Evolutionary conservation across 192 early-diverging fungal species (phyloP).

Genomic region (Chytriomyces confervae): DNA sequence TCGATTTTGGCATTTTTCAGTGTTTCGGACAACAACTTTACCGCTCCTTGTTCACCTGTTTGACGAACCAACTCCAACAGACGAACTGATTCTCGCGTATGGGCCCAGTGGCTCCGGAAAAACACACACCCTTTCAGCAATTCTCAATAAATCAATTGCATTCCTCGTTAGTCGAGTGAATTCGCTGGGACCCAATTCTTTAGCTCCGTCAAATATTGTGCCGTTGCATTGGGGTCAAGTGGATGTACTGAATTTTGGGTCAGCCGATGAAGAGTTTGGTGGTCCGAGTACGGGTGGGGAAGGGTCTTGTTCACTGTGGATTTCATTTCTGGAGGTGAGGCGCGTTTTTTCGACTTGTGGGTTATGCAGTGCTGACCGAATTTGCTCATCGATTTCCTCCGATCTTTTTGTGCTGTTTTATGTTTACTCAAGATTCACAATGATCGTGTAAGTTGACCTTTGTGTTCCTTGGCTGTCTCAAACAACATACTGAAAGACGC

Average conservation of each 20-base stretch:
- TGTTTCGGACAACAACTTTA: conserved; percentile 23
- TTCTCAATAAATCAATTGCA: conserved; percentile 13
- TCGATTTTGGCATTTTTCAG: neutral
- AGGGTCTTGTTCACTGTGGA: conserved; percentile 20
- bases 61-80: neutral
- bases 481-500: neutral
- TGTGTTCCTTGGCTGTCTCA: too few relatives aligned
- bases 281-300: neutral
- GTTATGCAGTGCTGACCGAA: too few relatives aligned
- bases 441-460: neutral
- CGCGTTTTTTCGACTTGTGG: conserved; percentile 2
- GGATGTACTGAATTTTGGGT: too few relatives aligned
- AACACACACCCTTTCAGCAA: conserved; percentile 24
- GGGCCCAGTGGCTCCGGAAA: conserved; percentile 35
- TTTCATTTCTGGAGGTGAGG: conserved; percentile 28
- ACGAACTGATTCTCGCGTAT: conserved; percentile 38
- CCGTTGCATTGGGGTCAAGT: too few relatives aligned
- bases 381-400: too few relatives aligned
- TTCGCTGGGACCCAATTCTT: neutral
- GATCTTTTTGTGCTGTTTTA: too few relatives aligned
- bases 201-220: too few relatives aligned
- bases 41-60: conserved; percentile 30
- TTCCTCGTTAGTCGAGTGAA: conserved; percentile 7
- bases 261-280: too few relatives aligned
- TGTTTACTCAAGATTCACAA: conserved; percentile 17